Conservation (phyloP, 495 filamentous ascomycete genomes). For the Umbilicaria muhlenbergii region DNA sequence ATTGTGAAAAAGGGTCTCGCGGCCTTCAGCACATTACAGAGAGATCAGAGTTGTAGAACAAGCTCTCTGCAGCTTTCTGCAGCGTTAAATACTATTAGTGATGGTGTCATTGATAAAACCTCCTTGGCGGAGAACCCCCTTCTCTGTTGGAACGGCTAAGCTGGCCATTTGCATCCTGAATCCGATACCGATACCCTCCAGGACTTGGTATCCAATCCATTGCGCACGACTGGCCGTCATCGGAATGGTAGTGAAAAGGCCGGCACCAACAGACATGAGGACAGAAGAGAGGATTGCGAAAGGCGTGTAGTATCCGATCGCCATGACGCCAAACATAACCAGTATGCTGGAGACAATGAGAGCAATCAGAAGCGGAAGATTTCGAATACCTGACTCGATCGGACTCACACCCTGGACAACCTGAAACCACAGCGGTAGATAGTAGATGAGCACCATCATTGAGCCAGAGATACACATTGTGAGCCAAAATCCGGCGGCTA, state of each 20-base stretch:
- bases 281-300: conserved; percentile 17
- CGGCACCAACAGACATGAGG: conserved; percentile 18
- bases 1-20: no score
- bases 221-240: conserved; percentile 10
- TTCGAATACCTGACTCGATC: conserved; percentile 17
- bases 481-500: conserved; percentile 15
- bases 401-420: conserved; percentile 16
- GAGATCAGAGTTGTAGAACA: no score
- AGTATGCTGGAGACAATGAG: conserved; percentile 14
- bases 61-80: no score
- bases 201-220: conserved; percentile 23
- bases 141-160: no score
- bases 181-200: conserved; percentile 26
- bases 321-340: conserved; percentile 9
- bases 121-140: no score
- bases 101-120: no score
- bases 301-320: conserved; percentile 26
- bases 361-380: conserved; percentile 17
- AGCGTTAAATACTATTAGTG: no score
- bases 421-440: conserved; percentile 24
- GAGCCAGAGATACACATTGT: conserved; percentile 8
- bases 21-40: no score
- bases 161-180: no score
- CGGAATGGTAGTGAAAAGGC: conserved; percentile 19
- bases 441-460: conserved; percentile 13